Conservation (phyloP, 805 yeast species). For the Candida adriatica region DNA sequence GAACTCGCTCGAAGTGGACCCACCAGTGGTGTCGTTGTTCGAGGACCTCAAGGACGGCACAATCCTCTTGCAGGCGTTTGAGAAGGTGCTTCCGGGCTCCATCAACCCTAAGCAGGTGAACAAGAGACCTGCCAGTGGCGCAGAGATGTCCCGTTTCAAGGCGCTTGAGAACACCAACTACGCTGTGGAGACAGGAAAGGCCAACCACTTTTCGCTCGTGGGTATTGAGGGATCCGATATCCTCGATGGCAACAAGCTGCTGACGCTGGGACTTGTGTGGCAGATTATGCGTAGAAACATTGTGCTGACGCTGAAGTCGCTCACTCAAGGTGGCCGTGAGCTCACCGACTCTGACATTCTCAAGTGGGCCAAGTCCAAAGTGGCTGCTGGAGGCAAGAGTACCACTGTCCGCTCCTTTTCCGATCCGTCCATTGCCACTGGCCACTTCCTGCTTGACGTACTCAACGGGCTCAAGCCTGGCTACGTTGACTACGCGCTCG, state of each 20-base stretch:
- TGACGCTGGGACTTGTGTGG: conserved; percentile 94
- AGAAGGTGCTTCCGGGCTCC: conserved; percentile 91
- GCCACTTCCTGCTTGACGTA: conserved; percentile 81
- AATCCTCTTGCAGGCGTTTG: conserved; percentile 84
- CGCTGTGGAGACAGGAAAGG: conserved; percentile 94
- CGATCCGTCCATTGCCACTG: conserved; percentile 70
- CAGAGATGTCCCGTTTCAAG: conserved; percentile 81
- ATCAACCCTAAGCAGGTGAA: conserved; percentile 76
- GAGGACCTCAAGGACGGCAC: conserved; percentile 95
- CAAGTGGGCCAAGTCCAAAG: conserved; percentile 90
- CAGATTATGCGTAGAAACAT: conserved; percentile 97
- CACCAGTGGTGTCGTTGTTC: conserved; percentile 84
- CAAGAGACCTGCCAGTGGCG: conserved; percentile 70
- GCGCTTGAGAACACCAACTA: conserved; percentile 97
- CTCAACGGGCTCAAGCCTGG: conserved; percentile 94
- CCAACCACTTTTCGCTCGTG: conserved; percentile 85
- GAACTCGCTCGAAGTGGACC: conserved; percentile 92
- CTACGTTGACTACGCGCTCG: conserved; percentile 92
- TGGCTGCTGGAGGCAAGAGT: conserved; percentile 74
- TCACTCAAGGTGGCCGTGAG: conserved; percentile 63
- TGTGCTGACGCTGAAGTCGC: conserved; percentile 67
- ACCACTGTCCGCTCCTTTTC: conserved; percentile 74
- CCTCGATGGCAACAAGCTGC: conserved; percentile 82
- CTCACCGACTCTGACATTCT: conserved; percentile 80
- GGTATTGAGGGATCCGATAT: conserved; percentile 98